Evolutionary conservation across 2,329 filamentous ascomycete genomes (phyloP), one percentile per base, ranked within the genome.

Genomic region (Westerdykella aurantiaca): DNA sequence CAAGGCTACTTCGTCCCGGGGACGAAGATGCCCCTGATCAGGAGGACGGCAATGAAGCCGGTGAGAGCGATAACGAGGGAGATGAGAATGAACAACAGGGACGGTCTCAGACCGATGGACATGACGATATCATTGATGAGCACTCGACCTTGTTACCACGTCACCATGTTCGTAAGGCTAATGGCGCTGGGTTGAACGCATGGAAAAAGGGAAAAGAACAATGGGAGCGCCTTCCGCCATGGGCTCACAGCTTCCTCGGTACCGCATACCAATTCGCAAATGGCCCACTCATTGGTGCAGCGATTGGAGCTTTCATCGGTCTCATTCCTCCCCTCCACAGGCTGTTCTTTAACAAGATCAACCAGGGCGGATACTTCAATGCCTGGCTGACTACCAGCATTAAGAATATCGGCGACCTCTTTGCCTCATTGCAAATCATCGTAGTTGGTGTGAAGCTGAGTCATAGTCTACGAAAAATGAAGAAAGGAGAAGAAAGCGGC

Each of bases 361-460:
- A 76, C 6, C 67, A 82, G 5, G 82, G 82, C 5, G 81, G 83
- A 1, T 77, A 82, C 44, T 76, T 85, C 53, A 81, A 77, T 16
- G 81, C 81, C 1, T 86, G 81, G 82, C 66, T 86, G 33, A 85
- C 81, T 0, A 71, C 73, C 0, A 76, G 77, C 0, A 64, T 85
- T 16, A 73, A 79, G 50, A 83, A 81, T 43, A 71, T 85, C 17
- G 82, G 82, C 3, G 70, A 74, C 0, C 69, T 86, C 0, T 86
- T 86, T 56, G 80, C 82, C 0, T 74, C 79, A 0, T 65, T 83
- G 21, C 83, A 83, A 23, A 78, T 85, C 13, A 74, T 86, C 13
- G 74, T 85, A 0, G 81, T 83, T 0, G 82, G 83, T 1, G 78
- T 83, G n/a, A 82, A 81, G 50, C 71, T 86, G 1, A 79, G 76